These are phyloP conservation scores for Alternaria consortialis DNA, from an alignment of 2,329 filamentous ascomycete species.

Conservation along the genomic window DNA sequence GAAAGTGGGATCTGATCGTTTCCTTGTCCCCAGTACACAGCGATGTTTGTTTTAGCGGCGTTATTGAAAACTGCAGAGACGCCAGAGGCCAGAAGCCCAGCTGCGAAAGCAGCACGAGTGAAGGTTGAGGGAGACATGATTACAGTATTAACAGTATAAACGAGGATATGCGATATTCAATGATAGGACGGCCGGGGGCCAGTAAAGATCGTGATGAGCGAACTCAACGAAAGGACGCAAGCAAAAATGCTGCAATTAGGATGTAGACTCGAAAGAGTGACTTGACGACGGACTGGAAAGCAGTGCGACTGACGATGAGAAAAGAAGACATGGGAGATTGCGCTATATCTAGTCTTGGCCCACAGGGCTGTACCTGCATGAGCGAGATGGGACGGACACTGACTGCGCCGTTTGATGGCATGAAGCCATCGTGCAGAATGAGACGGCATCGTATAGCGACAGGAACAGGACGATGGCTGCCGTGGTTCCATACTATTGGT, in stretches of 20 bases:
- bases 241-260: slow-evolving; percentile 53
- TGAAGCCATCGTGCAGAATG: slow-evolving; percentile 32
- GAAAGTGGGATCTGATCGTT: slow-evolving; percentile 57
- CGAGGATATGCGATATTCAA: slow-evolving; percentile 37
- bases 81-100: slow-evolving; percentile 47
- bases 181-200: slow-evolving; percentile 52
- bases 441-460: slow-evolving; percentile 33
- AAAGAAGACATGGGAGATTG: slow-evolving; percentile 43
- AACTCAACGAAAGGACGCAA: slow-evolving; percentile 65
- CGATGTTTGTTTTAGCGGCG: slow-evolving; percentile 58
- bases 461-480: slow-evolving; percentile 30
- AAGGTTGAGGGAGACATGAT: slow-evolving; percentile 50
- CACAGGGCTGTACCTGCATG: slow-evolving; percentile 39
- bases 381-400: slow-evolving; percentile 23
- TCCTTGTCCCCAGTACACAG: slow-evolving; percentile 67
- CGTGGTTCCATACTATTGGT: slow-evolving; percentile 23
- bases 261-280: slow-evolving; percentile 43
- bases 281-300: slow-evolving; percentile 30
- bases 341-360: slow-evolving; percentile 31
- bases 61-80: slow-evolving; percentile 54
- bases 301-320: slow-evolving; percentile 30
- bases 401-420: slow-evolving; percentile 31
- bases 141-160: slow-evolving; percentile 36
- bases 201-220: slow-evolving; percentile 51
- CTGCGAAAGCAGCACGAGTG: slow-evolving; percentile 45